Percentiles rank a stretch among this genome's conserved stretches.
Evolutionary conservation across 163 green algal species (phyloP).

Genomic region (Picocystis sp.): DNA sequence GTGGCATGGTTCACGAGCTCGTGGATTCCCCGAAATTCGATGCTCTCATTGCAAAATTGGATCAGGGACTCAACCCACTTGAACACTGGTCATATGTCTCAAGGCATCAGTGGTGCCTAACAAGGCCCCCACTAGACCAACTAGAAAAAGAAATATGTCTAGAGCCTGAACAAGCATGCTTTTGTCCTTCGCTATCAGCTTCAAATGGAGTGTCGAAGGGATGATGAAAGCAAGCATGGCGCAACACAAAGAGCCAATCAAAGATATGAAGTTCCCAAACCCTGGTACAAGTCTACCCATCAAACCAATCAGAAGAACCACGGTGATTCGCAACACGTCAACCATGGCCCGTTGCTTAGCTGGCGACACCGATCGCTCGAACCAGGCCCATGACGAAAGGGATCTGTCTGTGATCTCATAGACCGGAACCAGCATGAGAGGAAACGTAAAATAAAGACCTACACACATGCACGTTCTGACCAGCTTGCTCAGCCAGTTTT

Average conservation of each 20-base stretch:
- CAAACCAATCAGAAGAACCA: slow-evolving; percentile 16
- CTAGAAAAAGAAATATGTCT: no score
- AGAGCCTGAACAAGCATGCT: no score
- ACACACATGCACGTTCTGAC: slow-evolving; percentile 31
- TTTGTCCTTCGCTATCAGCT: slow-evolving; percentile 8
- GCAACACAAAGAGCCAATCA: slow-evolving; percentile 32
- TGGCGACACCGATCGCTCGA: no score
- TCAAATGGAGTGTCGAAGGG: slow-evolving; percentile 26
- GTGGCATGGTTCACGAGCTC: no score
- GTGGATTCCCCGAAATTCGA: no score
- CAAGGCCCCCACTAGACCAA: no score
- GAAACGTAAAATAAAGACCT: slow-evolving; percentile 38
- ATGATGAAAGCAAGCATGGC: slow-evolving; percentile 34
- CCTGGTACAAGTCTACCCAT: slow-evolving; percentile 16
- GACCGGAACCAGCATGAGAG: slow-evolving; percentile 27
- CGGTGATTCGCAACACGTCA: slow-evolving; percentile 5
- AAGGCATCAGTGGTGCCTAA: no score
- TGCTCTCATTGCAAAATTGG: no score
- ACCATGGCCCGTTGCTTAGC: slow-evolving; percentile 9
- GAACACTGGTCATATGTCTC: no score
- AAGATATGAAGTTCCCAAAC: slow-evolving; percentile 33
- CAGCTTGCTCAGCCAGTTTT: slow-evolving; percentile 14
- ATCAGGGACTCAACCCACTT: no score
- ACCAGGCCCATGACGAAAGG: no score
- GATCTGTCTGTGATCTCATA: slow-evolving; percentile 32